Evolutionary conservation across 108 stramenopile genomes (phyloP).

Genomic region (Skeletonema menzelii): DNA sequence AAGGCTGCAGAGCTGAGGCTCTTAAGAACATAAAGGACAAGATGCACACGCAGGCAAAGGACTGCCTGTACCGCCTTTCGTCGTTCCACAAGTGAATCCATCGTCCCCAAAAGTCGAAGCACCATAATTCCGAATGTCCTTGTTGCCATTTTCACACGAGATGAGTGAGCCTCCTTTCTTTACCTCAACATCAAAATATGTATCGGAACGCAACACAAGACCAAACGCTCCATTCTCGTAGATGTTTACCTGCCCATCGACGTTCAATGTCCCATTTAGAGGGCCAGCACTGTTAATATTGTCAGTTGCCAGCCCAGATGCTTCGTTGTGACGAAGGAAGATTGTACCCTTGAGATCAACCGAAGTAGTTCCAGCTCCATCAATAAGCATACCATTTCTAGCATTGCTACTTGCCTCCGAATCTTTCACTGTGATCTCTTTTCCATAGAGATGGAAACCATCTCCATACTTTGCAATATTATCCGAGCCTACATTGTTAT

Average conservation of each 20-base stretch:
- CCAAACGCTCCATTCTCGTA: background rate
- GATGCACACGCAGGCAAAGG: no score
- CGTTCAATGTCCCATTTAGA: background rate
- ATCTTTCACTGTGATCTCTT: background rate
- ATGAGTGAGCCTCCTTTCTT: background rate
- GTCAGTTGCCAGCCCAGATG: background rate
- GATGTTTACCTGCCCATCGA: background rate
- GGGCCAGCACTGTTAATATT: background rate
- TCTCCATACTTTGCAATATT: background rate
- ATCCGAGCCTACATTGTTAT: background rate
- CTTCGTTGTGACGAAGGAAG: background rate
- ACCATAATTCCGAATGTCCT: background rate
- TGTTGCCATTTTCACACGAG: background rate
- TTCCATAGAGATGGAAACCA: background rate
- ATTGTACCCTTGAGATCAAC: background rate
- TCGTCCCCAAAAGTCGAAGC: background rate
- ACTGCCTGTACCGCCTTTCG: no score
- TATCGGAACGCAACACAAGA: background rate
- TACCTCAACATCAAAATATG: background rate
- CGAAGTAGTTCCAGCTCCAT: background rate
- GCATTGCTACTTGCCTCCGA: background rate
- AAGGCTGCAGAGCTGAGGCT: no score
- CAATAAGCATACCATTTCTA: background rate
- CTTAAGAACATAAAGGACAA: no score
- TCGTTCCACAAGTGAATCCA: background rate